Percentiles rank a stretch among this genome's conserved stretches.
Conservation (phyloP, 1,284 basidiomycete species). For the Tylopilus sp. region DNA sequence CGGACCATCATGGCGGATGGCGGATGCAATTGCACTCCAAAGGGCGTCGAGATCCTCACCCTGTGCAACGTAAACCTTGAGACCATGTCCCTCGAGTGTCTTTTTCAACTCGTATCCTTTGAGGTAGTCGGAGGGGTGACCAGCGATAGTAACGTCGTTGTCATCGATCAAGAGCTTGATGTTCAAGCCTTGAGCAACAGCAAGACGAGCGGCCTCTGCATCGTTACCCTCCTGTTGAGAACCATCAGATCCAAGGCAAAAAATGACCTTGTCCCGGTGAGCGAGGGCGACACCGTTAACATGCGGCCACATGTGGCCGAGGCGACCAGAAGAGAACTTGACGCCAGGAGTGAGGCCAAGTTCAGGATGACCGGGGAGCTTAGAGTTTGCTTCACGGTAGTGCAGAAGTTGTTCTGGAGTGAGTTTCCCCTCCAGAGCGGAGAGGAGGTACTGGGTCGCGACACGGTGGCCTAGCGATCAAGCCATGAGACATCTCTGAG, state of each 20-base stretch:
- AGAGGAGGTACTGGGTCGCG: slow-evolving; percentile 79
- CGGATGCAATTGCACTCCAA: slow-evolving; percentile 59
- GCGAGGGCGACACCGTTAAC: slow-evolving; percentile 81
- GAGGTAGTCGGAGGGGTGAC: slow-evolving; percentile 80
- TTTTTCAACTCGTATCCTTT: slow-evolving; percentile 68
- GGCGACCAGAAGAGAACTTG: slow-evolving; percentile 83
- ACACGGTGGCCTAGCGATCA: slow-evolving; percentile 71
- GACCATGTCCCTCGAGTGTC: slow-evolving; percentile 76
- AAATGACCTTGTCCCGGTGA: slow-evolving; percentile 70
- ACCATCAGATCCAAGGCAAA: slow-evolving; percentile 82
- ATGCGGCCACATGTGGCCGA: slow-evolving; percentile 79
- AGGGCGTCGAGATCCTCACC: slow-evolving; percentile 78
- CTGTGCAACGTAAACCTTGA: slow-evolving; percentile 66
- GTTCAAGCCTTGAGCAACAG: slow-evolving; percentile 76
- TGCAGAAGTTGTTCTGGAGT: slow-evolving; percentile 73
- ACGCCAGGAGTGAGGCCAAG: slow-evolving; percentile 81
- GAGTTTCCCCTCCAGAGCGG: slow-evolving; percentile 69
- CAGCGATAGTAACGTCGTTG: slow-evolving; percentile 84
- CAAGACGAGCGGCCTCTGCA: slow-evolving; percentile 81
- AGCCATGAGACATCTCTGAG: slow-evolving; percentile 2
- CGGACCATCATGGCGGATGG: slow-evolving; percentile 64
- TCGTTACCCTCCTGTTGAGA: slow-evolving; percentile 89
- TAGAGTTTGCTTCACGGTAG: slow-evolving; percentile 80
- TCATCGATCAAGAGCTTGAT: slow-evolving; percentile 84
- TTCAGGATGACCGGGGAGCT: slow-evolving; percentile 83